phyloP scores from a whole-genome alignment of 148 eudicot genomes.

The Cornus controversa region DNA sequence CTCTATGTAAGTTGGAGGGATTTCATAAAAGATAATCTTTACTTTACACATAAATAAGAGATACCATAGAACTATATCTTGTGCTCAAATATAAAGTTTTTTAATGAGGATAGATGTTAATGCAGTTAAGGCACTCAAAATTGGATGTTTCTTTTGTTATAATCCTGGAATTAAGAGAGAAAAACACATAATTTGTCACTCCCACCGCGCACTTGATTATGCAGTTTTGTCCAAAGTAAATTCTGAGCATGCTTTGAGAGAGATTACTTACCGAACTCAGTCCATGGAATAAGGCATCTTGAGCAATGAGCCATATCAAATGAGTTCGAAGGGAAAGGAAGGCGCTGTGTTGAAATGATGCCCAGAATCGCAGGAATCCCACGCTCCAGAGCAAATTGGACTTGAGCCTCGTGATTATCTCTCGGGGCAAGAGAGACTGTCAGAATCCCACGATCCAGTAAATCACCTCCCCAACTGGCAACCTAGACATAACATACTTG shows the following conservation, averaged over 20 bases:
- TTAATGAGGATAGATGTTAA: not conserved
- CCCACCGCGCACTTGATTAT: not conserved
- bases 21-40: too few species aligned
- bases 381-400: slow-evolving; percentile 48
- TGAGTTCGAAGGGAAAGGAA: slow-evolving; percentile 45
- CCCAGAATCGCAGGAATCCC: slow-evolving; percentile 50
- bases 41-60: not conserved
- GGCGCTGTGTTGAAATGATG: slow-evolving; percentile 40
- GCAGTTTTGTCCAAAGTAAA: not conserved
- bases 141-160: too few species aligned
- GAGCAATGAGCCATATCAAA: slow-evolving; percentile 57
- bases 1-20: not conserved
- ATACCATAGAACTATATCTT: too few species aligned
- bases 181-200: not conserved
- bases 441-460: slow-evolving; percentile 39
- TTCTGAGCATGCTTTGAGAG: not conserved
- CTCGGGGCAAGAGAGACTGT: slow-evolving; percentile 47
- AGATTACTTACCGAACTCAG: slow-evolving; percentile 34
- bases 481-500: slow-evolving; percentile 24
- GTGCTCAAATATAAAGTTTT: not conserved
- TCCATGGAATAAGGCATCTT: slow-evolving; percentile 52
- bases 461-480: slow-evolving; percentile 51
- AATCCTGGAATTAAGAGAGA: too few species aligned
- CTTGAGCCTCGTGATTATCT: slow-evolving; percentile 50
- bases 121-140: not conserved